These are phyloP conservation scores for Debaryomyces tyrocola DNA, from an alignment of 805 yeast genomes.

Conservation along the genomic window DNA sequence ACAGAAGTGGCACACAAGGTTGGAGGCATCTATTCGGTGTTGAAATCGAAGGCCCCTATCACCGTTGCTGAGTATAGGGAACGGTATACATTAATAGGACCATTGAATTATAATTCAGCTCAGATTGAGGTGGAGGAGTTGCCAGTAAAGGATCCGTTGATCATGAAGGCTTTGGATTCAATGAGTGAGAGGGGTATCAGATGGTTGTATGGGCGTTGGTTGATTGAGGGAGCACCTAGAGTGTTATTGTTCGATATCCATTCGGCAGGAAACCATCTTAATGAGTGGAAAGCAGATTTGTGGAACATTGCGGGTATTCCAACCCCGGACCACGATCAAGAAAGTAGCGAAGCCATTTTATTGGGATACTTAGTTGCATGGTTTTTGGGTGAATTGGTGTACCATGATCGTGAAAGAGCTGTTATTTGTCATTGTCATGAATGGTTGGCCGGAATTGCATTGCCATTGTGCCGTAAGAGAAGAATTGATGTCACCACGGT, in stretches of 20 bases:
- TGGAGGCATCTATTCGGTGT: constrained; percentile 96
- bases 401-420: constrained; percentile 80
- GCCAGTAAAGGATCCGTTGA: constrained; percentile 52
- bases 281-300: constrained; percentile 92
- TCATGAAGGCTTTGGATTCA: constrained; percentile 65
- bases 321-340: constrained; percentile 83
- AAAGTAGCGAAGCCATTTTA: constrained; percentile 88
- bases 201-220: constrained; percentile 92
- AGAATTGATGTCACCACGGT: constrained; percentile 91
- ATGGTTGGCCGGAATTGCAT: constrained; percentile 96
- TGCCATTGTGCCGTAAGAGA: constrained; percentile 89
- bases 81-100: constrained; percentile 85
- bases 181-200: constrained; percentile 82
- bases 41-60: constrained; percentile 95
- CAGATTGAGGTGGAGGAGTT: constrained; percentile 81
- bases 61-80: constrained; percentile 91
- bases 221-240: constrained; percentile 96
- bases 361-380: constrained; percentile 94
- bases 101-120: constrained; percentile 71
- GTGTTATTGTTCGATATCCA: constrained; percentile 85
- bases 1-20: constrained; percentile 98
- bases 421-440: constrained; percentile 95
- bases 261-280: constrained; percentile 65
- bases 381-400: constrained; percentile 94
- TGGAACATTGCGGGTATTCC: constrained; percentile 94